A percentile compares a stretch with the other conserved stretches of the same genome.
Evolutionary conservation across 352 stramenopile genomes (phyloP).

Genomic region (Globisporangium emineosum): DNA sequence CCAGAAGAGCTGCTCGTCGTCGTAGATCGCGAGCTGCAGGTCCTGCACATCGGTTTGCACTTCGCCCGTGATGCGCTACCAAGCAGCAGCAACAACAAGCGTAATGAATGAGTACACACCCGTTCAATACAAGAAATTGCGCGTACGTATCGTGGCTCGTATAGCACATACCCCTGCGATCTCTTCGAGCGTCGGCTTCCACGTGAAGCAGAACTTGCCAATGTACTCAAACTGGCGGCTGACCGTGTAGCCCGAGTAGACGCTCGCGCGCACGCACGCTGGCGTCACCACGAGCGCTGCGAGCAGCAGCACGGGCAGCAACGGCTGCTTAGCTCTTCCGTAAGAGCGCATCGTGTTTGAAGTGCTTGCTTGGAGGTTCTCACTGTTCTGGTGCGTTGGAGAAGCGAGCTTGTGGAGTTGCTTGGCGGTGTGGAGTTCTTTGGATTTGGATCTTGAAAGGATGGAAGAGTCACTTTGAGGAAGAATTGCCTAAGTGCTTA

Average conservation of each 20-base stretch:
- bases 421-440: not conserved
- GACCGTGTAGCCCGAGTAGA: conserved; percentile 61
- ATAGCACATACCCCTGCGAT: conserved; percentile 51
- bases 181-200: conserved; percentile 47
- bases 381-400: not conserved
- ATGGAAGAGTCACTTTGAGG: not conserved
- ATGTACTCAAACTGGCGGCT: conserved; percentile 74
- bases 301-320: conserved; percentile 16
- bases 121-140: not conserved
- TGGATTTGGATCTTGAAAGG: not conserved
- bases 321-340: not conserved
- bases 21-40: conserved; percentile 74
- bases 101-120: too few relatives aligned
- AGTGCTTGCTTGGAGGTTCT: not conserved
- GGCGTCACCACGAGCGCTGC: conserved; percentile 7
- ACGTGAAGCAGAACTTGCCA: conserved; percentile 84
- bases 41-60: conserved; percentile 61
- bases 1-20: conserved; percentile 80
- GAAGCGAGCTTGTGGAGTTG: not conserved
- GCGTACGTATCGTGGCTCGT: not conserved
- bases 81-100: not conserved
- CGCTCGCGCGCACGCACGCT: conserved; percentile 24
- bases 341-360: not conserved
- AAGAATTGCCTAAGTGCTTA: too few relatives aligned
- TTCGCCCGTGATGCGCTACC: conserved; percentile 49